Evolutionary conservation across 2,329 filamentous ascomycete genomes (phyloP), one percentile per base, ranked within the genome.

Genomic region (Hypoxylon sp.): DNA sequence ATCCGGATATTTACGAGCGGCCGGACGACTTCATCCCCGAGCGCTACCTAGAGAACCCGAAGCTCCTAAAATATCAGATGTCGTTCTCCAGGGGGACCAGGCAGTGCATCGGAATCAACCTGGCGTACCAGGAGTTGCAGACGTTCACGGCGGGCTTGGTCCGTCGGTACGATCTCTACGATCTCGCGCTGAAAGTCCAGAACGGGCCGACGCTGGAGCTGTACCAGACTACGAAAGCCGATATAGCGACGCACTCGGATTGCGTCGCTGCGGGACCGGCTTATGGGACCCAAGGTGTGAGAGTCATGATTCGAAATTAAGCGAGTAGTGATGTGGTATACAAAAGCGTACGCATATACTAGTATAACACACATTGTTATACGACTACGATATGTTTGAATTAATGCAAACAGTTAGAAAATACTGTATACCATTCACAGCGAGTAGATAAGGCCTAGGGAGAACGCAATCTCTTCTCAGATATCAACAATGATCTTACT

Each of bases 101-200:
- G n/a, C 68, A 72, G 41, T 73, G 72, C 39, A 60, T 75, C 41
- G 71, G 71, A 56, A 72, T 72, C 55, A 70, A 66, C 13, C 65
- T 75, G 17, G 71, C 70, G 4, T 67, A 70, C 11, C 65, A 67
- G 56, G 69, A 73, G 44, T 69, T 74, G 47, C 65, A 67, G n/a
- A 64, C 66, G 7, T 65, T 72, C 43, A 67, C 68, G 6, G 69
- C 70, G 8, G 67, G 69, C 22, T 58, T 75, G 7, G 51, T 73
- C 48, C 63, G 59, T 13, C 59, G 57, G 43, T 74, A 72, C 28
- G 67, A 70, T 44, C 24, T 72, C 0, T 75, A 73, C 49, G 56
- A 66, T 20, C 60, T 62, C 7, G 54, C 64, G 6, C 49, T 54
- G 54, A 34, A 62, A 34, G 61, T 58, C n/a, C 71, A 73, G 34